Conservation (phyloP, 2,329 filamentous ascomycete genomes). For the Lasiodiplodia gonubiensis region DNA sequence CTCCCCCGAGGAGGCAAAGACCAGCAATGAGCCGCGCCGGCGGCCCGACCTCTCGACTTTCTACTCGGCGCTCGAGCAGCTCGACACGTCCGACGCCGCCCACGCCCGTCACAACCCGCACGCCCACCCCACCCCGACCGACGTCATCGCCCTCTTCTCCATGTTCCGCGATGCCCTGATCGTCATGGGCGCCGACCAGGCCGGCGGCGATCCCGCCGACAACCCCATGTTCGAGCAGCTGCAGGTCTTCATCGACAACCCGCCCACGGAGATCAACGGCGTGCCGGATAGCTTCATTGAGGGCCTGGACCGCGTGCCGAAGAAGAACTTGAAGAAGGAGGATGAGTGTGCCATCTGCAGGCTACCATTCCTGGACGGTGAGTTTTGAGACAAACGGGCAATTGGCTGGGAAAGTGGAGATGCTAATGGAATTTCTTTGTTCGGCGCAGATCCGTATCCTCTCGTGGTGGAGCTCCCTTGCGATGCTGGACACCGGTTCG, state of each 20-base stretch:
- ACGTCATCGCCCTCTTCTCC: constrained; percentile 65
- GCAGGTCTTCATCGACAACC: constrained; percentile 61
- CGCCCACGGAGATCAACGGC: constrained; percentile 65
- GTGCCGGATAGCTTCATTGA: constrained; percentile 67
- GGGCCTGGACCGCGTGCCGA: constrained; percentile 64
- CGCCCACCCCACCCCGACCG: constrained; percentile 64
- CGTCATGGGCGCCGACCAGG: constrained; percentile 56
- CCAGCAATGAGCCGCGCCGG: constrained; percentile 46
- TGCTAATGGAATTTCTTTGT: constrained; percentile 24
- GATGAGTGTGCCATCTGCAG: constrained; percentile 66
- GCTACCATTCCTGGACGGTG: constrained; percentile 65
- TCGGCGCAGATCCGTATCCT: constrained; percentile 59
- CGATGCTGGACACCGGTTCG: constrained; percentile 66
- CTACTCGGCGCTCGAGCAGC: constrained; percentile 66
- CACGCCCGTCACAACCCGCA: constrained; percentile 61
- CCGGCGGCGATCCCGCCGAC: constrained; percentile 31
- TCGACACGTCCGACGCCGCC: constrained; percentile 58
- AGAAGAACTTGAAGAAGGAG: constrained; percentile 57
- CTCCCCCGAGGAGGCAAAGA: constrained; percentile 42
- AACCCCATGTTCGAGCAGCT: constrained; percentile 58
- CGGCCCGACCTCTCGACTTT: constrained; percentile 70
- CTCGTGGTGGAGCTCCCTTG: constrained; percentile 68
- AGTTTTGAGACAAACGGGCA: constrained; percentile 27
- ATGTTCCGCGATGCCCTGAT: constrained; percentile 66
- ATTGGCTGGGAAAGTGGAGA: neutral